Percentiles rank a stretch among this genome's conserved stretches.
Evolutionary conservation across 805 yeast genomes (phyloP).

Genomic region (Lipomyces yamadae): DNA sequence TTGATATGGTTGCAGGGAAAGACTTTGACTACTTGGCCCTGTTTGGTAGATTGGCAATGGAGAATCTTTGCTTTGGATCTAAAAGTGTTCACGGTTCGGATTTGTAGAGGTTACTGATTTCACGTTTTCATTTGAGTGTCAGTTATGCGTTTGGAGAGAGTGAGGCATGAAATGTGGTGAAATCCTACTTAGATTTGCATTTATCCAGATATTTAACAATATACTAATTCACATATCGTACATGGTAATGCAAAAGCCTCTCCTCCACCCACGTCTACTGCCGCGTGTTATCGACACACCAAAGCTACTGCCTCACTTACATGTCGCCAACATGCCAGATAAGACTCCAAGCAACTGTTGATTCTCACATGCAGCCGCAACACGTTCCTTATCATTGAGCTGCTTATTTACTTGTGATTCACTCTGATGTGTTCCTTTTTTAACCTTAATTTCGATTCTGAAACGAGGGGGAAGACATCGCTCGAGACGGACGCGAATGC

Average conservation of each 20-base stretch:
- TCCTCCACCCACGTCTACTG: no score
- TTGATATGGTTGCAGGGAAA: background rate
- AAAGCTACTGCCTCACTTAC: constrained; percentile 50
- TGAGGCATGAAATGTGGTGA: no score
- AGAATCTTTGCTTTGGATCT: background rate
- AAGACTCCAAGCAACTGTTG: constrained; percentile 90
- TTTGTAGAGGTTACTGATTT: background rate
- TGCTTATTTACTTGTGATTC: constrained; percentile 96
- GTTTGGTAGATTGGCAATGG: background rate
- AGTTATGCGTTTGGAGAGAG: no score
- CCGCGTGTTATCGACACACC: no score
- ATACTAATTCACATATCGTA: no score
- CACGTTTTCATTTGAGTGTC: background rate
- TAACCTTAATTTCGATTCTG: constrained; percentile 76
- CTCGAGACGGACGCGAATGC: constrained; percentile 88
- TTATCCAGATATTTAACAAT: no score
- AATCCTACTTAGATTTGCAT: no score
- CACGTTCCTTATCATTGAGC: constrained; percentile 94
- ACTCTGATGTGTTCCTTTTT: constrained; percentile 93
- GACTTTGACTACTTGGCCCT: background rate
- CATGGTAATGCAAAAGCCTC: no score
- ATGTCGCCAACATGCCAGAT: constrained; percentile 86
- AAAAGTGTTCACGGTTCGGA: background rate
- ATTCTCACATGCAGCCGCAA: constrained; percentile 98
- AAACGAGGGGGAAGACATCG: constrained; percentile 84